Percentiles rank a stretch among this genome's conserved stretches.
Conservation (phyloP, 2,329 filamentous ascomycete species). For the Fusarium nurragi region DNA sequence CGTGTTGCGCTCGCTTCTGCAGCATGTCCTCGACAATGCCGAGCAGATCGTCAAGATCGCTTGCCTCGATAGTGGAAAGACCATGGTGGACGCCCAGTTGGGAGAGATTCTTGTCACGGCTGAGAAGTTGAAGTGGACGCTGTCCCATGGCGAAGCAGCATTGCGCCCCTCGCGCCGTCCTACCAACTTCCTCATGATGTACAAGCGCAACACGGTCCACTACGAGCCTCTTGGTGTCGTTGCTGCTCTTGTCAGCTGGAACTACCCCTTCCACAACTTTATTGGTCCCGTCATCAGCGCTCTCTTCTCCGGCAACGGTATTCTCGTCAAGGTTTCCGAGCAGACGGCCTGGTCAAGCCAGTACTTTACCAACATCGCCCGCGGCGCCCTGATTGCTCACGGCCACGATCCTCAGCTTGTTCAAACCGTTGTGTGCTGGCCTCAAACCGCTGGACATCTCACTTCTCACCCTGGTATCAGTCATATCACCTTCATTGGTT, state of each 20-base stretch:
- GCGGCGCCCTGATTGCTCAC: conserved; percentile 81
- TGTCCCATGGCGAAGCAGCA: conserved; percentile 87
- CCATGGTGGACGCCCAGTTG: conserved; percentile 90
- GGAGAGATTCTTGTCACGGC: conserved; percentile 94
- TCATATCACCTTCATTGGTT: conserved; percentile 97
- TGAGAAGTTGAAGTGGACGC: conserved; percentile 95
- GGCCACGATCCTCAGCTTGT: conserved; percentile 84
- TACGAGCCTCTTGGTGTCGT: conserved; percentile 96
- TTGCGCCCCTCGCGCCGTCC: conserved; percentile 77
- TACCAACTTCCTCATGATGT: conserved; percentile 92
- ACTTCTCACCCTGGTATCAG: conserved; percentile 85
- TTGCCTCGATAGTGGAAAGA: conserved; percentile 94
- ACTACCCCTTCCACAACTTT: conserved; percentile 96
- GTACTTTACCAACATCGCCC: conserved; percentile 83
- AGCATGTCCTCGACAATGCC: conserved; percentile 87
- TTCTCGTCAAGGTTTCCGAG: conserved; percentile 94
- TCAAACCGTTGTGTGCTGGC: conserved; percentile 89
- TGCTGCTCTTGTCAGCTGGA: conserved; percentile 94
- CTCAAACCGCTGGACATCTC: conserved; percentile 79
- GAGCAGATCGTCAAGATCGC: conserved; percentile 85
- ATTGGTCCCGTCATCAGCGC: conserved; percentile 90
- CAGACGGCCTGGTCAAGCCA: conserved; percentile 91
- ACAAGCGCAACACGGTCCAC: conserved; percentile 89
- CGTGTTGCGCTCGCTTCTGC: conserved; percentile 83
- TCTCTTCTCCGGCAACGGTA: conserved; percentile 89